Evolutionary conservation across 768 basidiomycete genomes (phyloP).

Genomic region (Pleurotus djamor): DNA sequence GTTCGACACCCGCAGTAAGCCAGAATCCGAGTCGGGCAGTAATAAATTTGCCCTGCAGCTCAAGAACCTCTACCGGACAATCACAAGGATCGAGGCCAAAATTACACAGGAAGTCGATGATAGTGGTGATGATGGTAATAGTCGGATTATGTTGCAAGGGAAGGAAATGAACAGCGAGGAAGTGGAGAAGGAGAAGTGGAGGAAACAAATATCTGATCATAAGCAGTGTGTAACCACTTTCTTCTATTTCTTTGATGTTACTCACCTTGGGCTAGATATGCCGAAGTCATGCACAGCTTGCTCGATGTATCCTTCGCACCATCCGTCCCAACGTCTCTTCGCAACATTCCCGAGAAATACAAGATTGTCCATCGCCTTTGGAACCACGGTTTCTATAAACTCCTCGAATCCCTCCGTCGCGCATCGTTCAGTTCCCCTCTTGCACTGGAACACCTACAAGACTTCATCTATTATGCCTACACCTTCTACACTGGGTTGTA

Average conservation of each 20-base stretch:
- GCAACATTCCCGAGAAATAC: constrained; percentile 90
- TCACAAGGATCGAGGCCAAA: constrained; percentile 77
- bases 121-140: constrained; percentile 44
- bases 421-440: constrained; percentile 67
- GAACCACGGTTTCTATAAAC: constrained; percentile 87
- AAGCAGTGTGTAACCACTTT: constrained; percentile 62
- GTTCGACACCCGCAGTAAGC: constrained; percentile 52
- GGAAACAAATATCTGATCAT: constrained; percentile 71
- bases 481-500: constrained; percentile 88
- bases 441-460: constrained; percentile 89
- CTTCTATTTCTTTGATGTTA: constrained; percentile 9
- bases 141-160: constrained; percentile 40
- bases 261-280: constrained; percentile 56
- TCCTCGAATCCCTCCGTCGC: constrained; percentile 88
- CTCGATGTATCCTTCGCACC: constrained; percentile 85
- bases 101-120: constrained; percentile 63
- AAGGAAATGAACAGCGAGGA: constrained; percentile 50
- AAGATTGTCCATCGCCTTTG: constrained; percentile 94
- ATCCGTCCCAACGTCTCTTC: constrained; percentile 82
- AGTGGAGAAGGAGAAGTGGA: constrained; percentile 74
- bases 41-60: constrained; percentile 71
- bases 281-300: constrained; percentile 87
- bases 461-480: constrained; percentile 95
- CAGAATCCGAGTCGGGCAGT: constrained; percentile 51
- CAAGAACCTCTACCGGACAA: constrained; percentile 81